These are phyloP conservation scores for Isatis lusitanica DNA, from an alignment of 441 rosid species.

Conservation along the genomic window DNA sequence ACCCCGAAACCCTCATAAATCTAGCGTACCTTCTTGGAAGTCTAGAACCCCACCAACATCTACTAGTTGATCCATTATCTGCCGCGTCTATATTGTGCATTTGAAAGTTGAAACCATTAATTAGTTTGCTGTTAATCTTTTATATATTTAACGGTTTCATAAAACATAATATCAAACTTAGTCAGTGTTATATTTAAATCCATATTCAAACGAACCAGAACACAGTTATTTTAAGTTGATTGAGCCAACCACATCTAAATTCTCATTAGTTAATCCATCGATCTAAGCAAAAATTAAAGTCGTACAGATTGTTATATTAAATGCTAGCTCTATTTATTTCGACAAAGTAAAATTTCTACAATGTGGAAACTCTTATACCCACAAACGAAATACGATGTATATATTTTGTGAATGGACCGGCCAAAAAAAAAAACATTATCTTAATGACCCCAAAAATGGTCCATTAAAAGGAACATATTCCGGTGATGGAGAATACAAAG, in stretches of 20 bases:
- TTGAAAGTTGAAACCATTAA: no score
- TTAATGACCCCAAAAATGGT: conserved; percentile 11
- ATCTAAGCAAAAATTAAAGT: not conserved
- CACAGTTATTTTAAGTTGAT: not conserved
- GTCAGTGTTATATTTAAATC: not conserved
- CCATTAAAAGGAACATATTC: conserved; percentile 32
- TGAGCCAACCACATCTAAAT: not conserved
- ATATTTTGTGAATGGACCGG: conserved; percentile 1
- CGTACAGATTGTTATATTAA: not conserved
- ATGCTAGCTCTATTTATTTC: not conserved
- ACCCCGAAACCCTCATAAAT: not conserved
- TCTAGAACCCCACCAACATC: not conserved
- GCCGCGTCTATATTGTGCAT: not conserved
- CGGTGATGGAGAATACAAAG: conserved; percentile 6
- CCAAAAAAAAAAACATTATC: not conserved
- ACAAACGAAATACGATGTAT: not conserved
- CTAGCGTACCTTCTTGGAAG: not conserved
- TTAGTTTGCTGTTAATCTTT: no score
- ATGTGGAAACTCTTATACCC: not conserved
- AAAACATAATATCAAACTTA: not conserved
- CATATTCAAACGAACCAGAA: not conserved
- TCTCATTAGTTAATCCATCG: not conserved
- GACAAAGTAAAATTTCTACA: not conserved
- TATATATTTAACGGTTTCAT: not conserved
- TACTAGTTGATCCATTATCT: no score